A percentile compares a stretch with the other conserved stretches of the same genome.
Evolutionary conservation across 805 yeast species (phyloP).

Genomic region (Candida namnaoensis): DNA sequence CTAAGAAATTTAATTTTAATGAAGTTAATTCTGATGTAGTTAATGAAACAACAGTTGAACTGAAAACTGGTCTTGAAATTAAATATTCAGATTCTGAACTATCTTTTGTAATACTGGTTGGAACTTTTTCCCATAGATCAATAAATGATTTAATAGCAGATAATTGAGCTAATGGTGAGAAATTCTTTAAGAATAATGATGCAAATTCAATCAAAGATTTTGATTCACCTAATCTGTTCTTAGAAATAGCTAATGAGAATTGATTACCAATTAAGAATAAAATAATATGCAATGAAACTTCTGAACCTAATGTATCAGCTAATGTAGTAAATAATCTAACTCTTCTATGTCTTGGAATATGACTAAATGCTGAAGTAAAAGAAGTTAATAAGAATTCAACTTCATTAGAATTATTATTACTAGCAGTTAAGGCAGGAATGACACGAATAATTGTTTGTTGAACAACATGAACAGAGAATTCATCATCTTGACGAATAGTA

Average conservation of each 20-base stretch:
- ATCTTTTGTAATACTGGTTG: conserved; percentile 16
- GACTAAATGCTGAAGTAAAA: conserved; percentile 90
- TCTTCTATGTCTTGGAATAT: conserved; percentile 94
- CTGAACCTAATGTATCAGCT: conserved; percentile 64
- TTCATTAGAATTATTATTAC: conserved; percentile 38
- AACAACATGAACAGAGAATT: conserved; percentile 84
- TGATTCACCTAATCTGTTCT: conserved; percentile 58
- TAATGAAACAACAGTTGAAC: conserved; percentile 46
- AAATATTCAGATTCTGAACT: conserved; percentile 22
- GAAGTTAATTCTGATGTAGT: conserved; percentile 36
- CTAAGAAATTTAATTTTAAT: conserved; percentile 43
- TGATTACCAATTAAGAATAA: conserved; percentile 78
- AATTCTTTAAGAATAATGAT: conserved; percentile 57
- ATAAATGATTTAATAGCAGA: conserved; percentile 42
- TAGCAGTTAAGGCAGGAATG: conserved; percentile 74
- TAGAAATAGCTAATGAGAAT: conserved; percentile 43
- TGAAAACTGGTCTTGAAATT: conserved; percentile 51
- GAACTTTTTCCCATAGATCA: conserved; percentile 39
- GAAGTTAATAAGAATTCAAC: conserved; percentile 79
- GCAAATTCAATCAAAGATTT: conserved; percentile 64
- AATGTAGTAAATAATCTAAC: conserved; percentile 76
- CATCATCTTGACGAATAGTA: conserved; percentile 94
- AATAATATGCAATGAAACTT: conserved; percentile 59
- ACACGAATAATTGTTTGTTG: conserved; percentile 87
- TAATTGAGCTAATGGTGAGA: conserved; percentile 61